These are phyloP conservation scores for Evernia prunastri DNA, from an alignment of 495 filamentous ascomycete species.

Conservation along the genomic window DNA sequence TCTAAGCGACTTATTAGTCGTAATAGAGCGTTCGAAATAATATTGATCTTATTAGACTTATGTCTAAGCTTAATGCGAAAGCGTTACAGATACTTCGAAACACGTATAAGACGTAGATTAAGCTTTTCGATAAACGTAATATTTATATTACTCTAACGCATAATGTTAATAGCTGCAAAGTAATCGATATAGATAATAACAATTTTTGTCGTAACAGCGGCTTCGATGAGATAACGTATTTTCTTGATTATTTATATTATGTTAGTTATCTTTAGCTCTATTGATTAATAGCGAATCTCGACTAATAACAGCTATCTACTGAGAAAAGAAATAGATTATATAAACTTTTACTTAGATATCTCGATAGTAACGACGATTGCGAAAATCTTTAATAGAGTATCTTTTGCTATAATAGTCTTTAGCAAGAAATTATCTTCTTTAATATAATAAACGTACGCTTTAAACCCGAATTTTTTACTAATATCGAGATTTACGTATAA, in stretches of 20 bases:
- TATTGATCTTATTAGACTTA: slow-evolving; percentile 10
- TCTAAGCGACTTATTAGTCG: neutral
- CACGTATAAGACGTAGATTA: neutral
- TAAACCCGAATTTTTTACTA: neutral
- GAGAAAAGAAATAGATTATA: slow-evolving; percentile 4
- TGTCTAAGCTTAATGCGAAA: slow-evolving; percentile 8
- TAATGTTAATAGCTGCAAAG: neutral
- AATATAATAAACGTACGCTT: slow-evolving; percentile 4
- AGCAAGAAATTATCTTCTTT: neutral
- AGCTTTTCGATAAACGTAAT: slow-evolving; percentile 2
- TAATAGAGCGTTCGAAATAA: neutral
- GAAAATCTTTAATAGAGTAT: neutral
- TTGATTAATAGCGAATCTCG: too few species aligned
- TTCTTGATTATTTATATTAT: slow-evolving; percentile 3
- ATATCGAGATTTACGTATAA: too few species aligned
- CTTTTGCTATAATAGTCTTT: neutral
- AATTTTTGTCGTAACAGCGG: neutral
- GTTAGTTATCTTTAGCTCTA: neutral
- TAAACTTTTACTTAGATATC: slow-evolving; percentile 4
- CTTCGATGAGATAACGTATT: neutral
- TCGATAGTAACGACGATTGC: too few species aligned
- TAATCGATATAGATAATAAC: slow-evolving; percentile 13
- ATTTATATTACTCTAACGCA: slow-evolving; percentile 9
- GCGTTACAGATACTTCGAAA: slow-evolving; percentile 1
- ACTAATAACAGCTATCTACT: neutral